These are phyloP conservation scores for Podospora comata DNA, from an alignment of 495 filamentous ascomycete species.

Conservation along the genomic window DNA sequence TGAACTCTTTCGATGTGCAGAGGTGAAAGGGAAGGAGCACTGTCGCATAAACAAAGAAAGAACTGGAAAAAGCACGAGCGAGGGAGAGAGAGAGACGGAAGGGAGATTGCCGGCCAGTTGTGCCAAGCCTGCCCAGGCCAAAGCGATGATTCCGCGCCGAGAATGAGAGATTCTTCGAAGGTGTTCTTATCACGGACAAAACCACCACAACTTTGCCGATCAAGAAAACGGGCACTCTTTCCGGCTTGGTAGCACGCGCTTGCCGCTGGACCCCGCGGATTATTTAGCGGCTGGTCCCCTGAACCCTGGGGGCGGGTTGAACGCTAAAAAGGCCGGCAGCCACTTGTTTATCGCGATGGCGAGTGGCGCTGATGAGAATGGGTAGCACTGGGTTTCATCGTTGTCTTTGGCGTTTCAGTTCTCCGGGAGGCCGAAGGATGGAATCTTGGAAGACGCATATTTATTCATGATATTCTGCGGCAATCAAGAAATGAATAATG, in stretches of 20 bases:
- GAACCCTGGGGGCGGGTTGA: neutral
- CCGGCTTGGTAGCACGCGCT: neutral
- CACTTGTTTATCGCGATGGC: neutral
- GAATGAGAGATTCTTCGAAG: neutral
- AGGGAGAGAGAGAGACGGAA: neutral
- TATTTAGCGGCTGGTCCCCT: neutral
- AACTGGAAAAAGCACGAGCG: neutral
- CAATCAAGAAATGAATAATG: neutral
- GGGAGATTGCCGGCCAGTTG: neutral
- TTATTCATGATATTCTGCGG: neutral
- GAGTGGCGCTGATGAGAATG: conserved; percentile 14
- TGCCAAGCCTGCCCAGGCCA: neutral
- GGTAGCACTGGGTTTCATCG: conserved; percentile 18
- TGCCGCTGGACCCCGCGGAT: neutral
- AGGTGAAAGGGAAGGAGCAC: neutral
- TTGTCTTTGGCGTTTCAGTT: conserved; percentile 12
- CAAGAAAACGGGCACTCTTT: neutral
- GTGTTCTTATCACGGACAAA: neutral
- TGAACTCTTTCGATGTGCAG: neutral
- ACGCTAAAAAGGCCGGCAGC: neutral
- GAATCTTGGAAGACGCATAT: neutral
- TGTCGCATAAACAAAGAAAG: neutral
- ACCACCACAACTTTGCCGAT: neutral
- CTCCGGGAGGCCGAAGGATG: conserved; percentile 2
- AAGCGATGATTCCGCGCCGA: neutral